Percentiles rank a stretch among this genome's conserved stretches.
These are phyloP conservation scores for Purshia tridentata DNA, from an alignment of 306 rosid species.

Conservation along the genomic window DNA sequence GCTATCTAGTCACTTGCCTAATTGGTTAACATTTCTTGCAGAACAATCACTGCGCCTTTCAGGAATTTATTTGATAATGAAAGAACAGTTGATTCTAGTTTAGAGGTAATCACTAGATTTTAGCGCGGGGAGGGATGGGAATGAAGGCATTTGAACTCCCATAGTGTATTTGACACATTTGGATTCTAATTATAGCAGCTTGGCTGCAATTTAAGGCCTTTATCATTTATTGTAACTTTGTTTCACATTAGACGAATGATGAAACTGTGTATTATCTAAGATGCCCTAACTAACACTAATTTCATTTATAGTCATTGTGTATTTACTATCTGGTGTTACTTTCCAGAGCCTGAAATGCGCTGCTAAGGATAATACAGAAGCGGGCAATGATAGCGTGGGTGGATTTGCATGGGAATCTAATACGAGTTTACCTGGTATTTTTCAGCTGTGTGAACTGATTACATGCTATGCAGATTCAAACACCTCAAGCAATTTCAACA, in stretches of 20 bases:
- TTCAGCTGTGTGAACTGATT: not conserved
- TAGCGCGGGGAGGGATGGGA: not conserved
- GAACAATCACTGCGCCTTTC: constrained; percentile 51
- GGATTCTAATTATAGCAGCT: too few relatives aligned
- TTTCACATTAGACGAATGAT: not conserved
- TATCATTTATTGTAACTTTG: not conserved
- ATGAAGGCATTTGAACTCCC: not conserved
- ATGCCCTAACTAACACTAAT: not conserved
- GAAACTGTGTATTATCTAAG: not conserved
- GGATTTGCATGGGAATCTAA: constrained; percentile 31
- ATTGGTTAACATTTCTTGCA: constrained; percentile 32
- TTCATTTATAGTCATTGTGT: not conserved
- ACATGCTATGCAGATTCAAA: constrained; percentile 2
- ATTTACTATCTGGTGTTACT: constrained; percentile 12
- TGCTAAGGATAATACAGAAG: constrained; percentile 31
- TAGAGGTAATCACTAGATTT: constrained; percentile 47
- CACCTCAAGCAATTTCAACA: not conserved
- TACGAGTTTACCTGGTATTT: constrained; percentile 37
- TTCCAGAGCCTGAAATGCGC: constrained; percentile 31
- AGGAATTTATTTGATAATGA: constrained; percentile 49
- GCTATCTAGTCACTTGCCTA: constrained; percentile 6
- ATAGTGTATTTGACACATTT: not conserved
- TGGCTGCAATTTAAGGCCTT: too few relatives aligned
- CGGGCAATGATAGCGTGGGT: constrained; percentile 25
- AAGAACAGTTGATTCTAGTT: constrained; percentile 35